A percentile compares a stretch with the other conserved stretches of the same genome.
These are phyloP conservation scores for Zygoascus tannicola DNA, from an alignment of 805 yeast genomes.

Conservation along the genomic window DNA sequence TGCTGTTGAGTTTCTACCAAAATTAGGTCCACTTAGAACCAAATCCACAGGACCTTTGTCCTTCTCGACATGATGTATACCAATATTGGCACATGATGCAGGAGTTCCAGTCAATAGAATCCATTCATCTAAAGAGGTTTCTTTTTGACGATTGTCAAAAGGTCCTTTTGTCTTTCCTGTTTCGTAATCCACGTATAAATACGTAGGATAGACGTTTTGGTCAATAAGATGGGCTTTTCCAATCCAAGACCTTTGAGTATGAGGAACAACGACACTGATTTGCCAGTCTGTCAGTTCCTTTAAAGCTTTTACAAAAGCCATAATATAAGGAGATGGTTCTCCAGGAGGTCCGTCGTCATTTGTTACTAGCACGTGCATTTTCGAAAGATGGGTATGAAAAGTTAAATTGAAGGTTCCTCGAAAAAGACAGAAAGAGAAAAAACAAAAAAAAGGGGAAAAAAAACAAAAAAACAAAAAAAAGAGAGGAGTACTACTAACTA, in stretches of 20 bases:
- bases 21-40: constrained; percentile 91
- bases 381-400: no score
- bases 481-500: no score
- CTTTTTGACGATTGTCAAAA: constrained; percentile 12
- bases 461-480: no score
- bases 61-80: constrained; percentile 53
- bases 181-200: constrained; percentile 19
- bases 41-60: constrained; percentile 61
- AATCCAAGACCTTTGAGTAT: constrained; percentile 85
- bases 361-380: constrained; percentile 39
- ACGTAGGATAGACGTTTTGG: constrained; percentile 43
- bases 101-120: constrained; percentile 85
- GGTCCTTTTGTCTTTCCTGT: constrained; percentile 26
- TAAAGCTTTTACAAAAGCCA: constrained; percentile 67
- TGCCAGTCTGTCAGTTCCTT: constrained; percentile 67
- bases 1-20: constrained; percentile 86
- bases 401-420: no score
- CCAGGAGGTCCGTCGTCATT: constrained; percentile 96
- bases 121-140: constrained; percentile 40
- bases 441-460: no score
- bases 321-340: constrained; percentile 75
- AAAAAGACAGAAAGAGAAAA: no score
- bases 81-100: constrained; percentile 90
- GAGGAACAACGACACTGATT: constrained; percentile 73
- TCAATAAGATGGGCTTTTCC: constrained; percentile 85